phyloP scores from a whole-genome alignment of 768 basidiomycete species.

The Kwoniella sp. region DNA sequence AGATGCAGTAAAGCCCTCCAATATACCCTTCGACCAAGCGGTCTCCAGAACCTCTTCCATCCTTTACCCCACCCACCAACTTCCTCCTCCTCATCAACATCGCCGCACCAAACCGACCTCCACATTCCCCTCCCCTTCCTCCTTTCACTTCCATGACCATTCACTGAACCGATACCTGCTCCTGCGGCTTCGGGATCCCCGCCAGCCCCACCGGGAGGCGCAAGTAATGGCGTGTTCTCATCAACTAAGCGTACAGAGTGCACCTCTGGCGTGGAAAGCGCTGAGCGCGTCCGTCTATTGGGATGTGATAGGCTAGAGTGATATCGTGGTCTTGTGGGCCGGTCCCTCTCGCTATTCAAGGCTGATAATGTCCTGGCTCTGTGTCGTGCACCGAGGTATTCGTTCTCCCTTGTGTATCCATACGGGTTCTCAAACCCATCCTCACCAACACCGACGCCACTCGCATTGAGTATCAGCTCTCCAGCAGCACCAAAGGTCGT shows the following conservation, averaged over 20 bases:
- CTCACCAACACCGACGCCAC: neutral
- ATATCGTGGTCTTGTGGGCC: slow-evolving; percentile 13
- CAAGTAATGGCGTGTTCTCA: slow-evolving; percentile 34
- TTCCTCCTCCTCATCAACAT: slow-evolving; percentile 34
- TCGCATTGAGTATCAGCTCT: neutral
- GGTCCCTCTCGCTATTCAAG: slow-evolving; percentile 1
- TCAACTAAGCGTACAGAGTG: slow-evolving; percentile 6
- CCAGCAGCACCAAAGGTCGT: neutral
- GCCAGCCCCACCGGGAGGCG: neutral
- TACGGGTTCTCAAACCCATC: neutral
- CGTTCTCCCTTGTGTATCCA: neutral
- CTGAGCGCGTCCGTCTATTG: slow-evolving; percentile 11
- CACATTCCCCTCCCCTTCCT: slow-evolving; percentile 26
- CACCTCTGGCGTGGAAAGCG: slow-evolving; percentile 15
- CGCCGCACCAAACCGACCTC: slow-evolving; percentile 42
- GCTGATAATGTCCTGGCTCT: slow-evolving; percentile 34
- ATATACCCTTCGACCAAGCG: slow-evolving; percentile 35
- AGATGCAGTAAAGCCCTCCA: slow-evolving; percentile 51
- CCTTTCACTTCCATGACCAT: neutral
- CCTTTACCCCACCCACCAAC: slow-evolving; percentile 26
- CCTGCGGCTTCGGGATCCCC: neutral
- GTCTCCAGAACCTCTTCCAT: slow-evolving; percentile 45
- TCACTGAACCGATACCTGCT: neutral
- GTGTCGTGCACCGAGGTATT: slow-evolving; percentile 16
- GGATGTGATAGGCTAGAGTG: slow-evolving; percentile 7